Evolutionary conservation across 2,329 filamentous ascomycete genomes (phyloP).

Genomic region (Cladophialophora immunda): DNA sequence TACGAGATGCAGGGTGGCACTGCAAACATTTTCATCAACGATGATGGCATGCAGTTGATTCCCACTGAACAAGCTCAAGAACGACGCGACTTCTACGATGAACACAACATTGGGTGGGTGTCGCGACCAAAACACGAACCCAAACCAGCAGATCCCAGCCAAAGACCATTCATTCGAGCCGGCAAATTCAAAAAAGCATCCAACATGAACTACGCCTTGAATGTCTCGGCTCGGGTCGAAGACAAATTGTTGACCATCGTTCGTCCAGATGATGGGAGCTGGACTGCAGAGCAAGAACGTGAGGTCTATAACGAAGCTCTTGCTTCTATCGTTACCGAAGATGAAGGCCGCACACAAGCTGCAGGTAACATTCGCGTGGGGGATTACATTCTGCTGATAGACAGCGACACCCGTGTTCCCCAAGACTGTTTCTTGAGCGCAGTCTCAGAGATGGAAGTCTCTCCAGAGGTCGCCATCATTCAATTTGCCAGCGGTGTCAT

Average conservation of each 20-base stretch:
- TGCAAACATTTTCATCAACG: constrained; percentile 51
- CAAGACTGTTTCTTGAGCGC: constrained; percentile 73
- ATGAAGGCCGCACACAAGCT: constrained; percentile 67
- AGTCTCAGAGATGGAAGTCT: constrained; percentile 75
- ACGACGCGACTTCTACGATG: constrained; percentile 59
- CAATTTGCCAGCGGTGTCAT: constrained; percentile 79
- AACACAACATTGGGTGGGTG: constrained; percentile 61
- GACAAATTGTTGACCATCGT: constrained; percentile 56
- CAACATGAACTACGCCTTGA: constrained; percentile 78
- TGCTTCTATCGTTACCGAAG: constrained; percentile 63
- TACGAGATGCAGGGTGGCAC: constrained; percentile 62
- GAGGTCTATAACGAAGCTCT: constrained; percentile 59
- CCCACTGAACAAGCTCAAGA: constrained; percentile 54
- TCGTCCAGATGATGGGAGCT: constrained; percentile 30
- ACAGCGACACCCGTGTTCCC: constrained; percentile 75
- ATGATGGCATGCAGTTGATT: constrained; percentile 51
- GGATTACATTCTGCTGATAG: constrained; percentile 76
- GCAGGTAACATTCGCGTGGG: constrained; percentile 87
- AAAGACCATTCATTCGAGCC: constrained; percentile 48
- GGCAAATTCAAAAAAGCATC: constrained; percentile 78
- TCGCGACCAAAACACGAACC: constrained; percentile 61
- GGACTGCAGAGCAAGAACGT: constrained; percentile 49
- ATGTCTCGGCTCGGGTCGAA: constrained; percentile 69
- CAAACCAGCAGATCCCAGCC: constrained; percentile 44
- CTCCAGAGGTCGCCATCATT: constrained; percentile 74